A percentile compares a stretch with the other conserved stretches of the same genome.
phyloP scores from a whole-genome alignment of 306 rosid genomes.

The Ceratonia siliqua region DNA sequence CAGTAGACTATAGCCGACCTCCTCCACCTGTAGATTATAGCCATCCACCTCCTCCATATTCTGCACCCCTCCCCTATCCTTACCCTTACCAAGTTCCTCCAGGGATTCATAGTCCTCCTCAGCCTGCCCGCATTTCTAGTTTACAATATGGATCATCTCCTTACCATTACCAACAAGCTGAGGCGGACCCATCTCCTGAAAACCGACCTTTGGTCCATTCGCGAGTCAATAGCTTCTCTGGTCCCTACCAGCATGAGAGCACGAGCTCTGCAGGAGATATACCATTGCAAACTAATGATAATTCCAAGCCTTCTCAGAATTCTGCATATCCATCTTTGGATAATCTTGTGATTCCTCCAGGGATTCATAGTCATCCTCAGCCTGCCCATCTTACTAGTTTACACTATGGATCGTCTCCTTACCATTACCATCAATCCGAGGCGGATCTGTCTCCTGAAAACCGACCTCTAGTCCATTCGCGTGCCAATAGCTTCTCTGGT shows the following conservation, averaged over 20 bases:
- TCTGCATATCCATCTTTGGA: no score
- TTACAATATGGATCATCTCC: slow-evolving; percentile 61
- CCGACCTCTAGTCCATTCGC: slow-evolving; percentile 33
- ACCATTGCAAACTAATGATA: slow-evolving; percentile 23
- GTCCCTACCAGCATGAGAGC: slow-evolving; percentile 45
- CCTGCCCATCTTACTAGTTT: slow-evolving; percentile 59
- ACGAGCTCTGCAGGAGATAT: slow-evolving; percentile 14
- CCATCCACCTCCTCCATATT: slow-evolving; percentile 29
- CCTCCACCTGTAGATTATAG: slow-evolving; percentile 32
- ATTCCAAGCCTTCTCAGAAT: slow-evolving; percentile 32
- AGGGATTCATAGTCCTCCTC: slow-evolving; percentile 37
- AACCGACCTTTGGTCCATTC: slow-evolving; percentile 32
- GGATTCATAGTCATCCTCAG: slow-evolving; percentile 38
- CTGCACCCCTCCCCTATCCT: slow-evolving; percentile 41
- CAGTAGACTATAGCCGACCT: slow-evolving; percentile 19
- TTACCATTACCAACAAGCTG: slow-evolving; percentile 47
- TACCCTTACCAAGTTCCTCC: slow-evolving; percentile 45
- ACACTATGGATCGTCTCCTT: slow-evolving; percentile 55
- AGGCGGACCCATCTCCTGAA: slow-evolving; percentile 41
- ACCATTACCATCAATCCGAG: slow-evolving; percentile 47
- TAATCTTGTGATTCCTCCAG: no score
- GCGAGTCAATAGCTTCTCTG: slow-evolving; percentile 53
- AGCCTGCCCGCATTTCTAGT: slow-evolving; percentile 52
- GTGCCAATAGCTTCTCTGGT: slow-evolving; percentile 54
- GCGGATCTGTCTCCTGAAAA: slow-evolving; percentile 41